Evolutionary conservation across 352 stramenopile genomes (phyloP).

Genomic region (Saprolegnia parasitica): DNA sequence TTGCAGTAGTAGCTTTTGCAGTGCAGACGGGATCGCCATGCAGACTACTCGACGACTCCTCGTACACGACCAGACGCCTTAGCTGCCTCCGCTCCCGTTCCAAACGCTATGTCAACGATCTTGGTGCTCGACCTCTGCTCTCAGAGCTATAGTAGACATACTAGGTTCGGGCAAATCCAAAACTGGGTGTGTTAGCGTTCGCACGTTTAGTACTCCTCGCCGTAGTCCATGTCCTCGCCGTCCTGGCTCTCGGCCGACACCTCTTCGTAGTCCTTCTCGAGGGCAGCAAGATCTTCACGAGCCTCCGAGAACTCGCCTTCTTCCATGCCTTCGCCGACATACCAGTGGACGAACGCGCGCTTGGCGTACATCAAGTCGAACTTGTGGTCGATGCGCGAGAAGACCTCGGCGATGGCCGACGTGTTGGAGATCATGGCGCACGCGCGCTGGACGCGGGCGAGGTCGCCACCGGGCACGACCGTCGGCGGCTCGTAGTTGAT

Average conservation of each 20-base stretch:
- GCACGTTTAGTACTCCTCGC: constrained; percentile 71
- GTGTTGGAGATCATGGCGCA: constrained; percentile 98
- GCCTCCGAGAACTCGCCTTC: constrained; percentile 98
- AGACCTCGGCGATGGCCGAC: constrained; percentile 95
- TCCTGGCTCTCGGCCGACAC: constrained; percentile 95
- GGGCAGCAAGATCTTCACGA: constrained; percentile 94
- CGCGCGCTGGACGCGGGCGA: constrained; percentile 93
- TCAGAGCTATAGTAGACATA: too few species aligned
- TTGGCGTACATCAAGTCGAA: constrained; percentile 99
- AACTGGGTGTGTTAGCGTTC: background rate
- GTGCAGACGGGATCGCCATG: too few species aligned
- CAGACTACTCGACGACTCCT: too few species aligned
- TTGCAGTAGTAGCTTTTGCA: too few species aligned
- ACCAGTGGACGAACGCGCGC: constrained; percentile 98
- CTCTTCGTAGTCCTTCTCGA: constrained; percentile 99
- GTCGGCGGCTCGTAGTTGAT: constrained; percentile 97
- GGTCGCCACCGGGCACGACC: constrained; percentile 91
- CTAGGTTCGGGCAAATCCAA: background rate
- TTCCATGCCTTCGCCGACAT: constrained; percentile 98
- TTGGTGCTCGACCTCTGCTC: too few species aligned
- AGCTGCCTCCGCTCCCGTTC: too few species aligned
- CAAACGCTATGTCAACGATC: too few species aligned
- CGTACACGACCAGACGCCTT: too few species aligned
- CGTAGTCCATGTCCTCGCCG: constrained; percentile 84
- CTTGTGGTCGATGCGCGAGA: constrained; percentile 97